These are phyloP conservation scores for Camelina hispida DNA, from an alignment of 345 rosid genomes.

Conservation along the genomic window DNA sequence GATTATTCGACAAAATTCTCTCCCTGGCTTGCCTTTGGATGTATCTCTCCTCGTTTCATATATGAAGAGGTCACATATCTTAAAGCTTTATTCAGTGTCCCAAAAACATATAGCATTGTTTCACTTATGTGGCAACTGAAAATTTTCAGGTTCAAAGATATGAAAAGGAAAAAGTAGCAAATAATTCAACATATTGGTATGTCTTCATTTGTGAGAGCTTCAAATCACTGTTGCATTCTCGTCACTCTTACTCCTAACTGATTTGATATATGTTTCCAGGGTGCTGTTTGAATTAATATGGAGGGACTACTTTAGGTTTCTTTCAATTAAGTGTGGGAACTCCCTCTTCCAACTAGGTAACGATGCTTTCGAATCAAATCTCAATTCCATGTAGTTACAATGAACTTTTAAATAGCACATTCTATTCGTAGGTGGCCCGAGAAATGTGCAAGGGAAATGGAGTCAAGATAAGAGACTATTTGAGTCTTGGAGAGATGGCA, in stretches of 20 bases:
- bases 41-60: constrained; percentile 78
- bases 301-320: constrained; percentile 94
- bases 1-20: constrained; percentile 93
- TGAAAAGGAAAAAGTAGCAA: constrained; percentile 76
- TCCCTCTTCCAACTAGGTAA: constrained; percentile 81
- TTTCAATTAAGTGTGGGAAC: constrained; percentile 74
- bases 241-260: background rate
- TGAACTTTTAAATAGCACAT: background rate
- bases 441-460: constrained; percentile 68
- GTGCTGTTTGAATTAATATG: constrained; percentile 88
- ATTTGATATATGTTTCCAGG: constrained; percentile 51
- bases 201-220: constrained; percentile 30
- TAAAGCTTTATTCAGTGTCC: background rate
- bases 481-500: constrained; percentile 81
- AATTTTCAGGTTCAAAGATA: constrained; percentile 72
- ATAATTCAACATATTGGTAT: constrained; percentile 88
- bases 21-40: constrained; percentile 91
- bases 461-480: constrained; percentile 67
- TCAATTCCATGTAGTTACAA: background rate
- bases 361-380: background rate
- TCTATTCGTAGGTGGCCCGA: constrained; percentile 68
- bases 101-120: background rate
- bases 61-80: constrained; percentile 66
- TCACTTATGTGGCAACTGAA: background rate
- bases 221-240: background rate